phyloP scores from a whole-genome alignment of 75 land plant species.

The Picea sitchensis region DNA sequence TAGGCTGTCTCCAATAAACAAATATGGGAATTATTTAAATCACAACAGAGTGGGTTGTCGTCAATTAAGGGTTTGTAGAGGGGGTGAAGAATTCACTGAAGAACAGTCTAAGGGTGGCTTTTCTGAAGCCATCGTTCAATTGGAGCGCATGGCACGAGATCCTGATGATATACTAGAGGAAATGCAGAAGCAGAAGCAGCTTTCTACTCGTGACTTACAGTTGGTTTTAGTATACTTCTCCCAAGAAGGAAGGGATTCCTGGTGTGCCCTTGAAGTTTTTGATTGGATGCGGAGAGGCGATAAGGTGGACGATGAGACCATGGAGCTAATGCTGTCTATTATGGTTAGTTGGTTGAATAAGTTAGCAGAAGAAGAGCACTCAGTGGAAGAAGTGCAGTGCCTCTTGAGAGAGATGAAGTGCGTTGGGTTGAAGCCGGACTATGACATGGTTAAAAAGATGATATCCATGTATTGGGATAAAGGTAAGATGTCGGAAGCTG shows the following conservation, averaged over 20 bases:
- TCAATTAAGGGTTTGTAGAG: background rate
- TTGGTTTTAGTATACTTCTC: slow-evolving; percentile 78
- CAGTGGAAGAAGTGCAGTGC: slow-evolving; percentile 64
- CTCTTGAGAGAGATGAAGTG: slow-evolving; percentile 86
- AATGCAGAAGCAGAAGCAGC: slow-evolving; percentile 40
- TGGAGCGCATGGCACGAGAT: slow-evolving; percentile 73
- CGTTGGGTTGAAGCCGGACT: slow-evolving; percentile 70
- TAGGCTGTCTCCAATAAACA: background rate
- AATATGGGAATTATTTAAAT: slow-evolving; percentile 1
- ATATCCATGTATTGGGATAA: slow-evolving; percentile 77
- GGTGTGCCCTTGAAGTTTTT: slow-evolving; percentile 91
- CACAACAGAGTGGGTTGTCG: background rate
- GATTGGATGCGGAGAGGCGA: slow-evolving; percentile 81
- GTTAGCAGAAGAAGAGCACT: slow-evolving; percentile 45
- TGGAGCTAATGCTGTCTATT: slow-evolving; percentile 85
- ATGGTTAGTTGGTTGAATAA: slow-evolving; percentile 82
- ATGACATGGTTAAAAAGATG: slow-evolving; percentile 76
- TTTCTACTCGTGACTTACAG: slow-evolving; percentile 77
- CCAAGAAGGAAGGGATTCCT: slow-evolving; percentile 85
- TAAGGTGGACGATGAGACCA: slow-evolving; percentile 76
- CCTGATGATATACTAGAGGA: slow-evolving; percentile 75
- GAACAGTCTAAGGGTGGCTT: slow-evolving; percentile 47
- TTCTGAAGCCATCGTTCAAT: slow-evolving; percentile 67
- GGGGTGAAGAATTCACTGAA: background rate
- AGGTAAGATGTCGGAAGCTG: slow-evolving; percentile 58